Percentiles rank a stretch among this genome's conserved stretches.
These are phyloP conservation scores for Thozetella sp. DNA, from an alignment of 495 filamentous ascomycete species.

Conservation along the genomic window DNA sequence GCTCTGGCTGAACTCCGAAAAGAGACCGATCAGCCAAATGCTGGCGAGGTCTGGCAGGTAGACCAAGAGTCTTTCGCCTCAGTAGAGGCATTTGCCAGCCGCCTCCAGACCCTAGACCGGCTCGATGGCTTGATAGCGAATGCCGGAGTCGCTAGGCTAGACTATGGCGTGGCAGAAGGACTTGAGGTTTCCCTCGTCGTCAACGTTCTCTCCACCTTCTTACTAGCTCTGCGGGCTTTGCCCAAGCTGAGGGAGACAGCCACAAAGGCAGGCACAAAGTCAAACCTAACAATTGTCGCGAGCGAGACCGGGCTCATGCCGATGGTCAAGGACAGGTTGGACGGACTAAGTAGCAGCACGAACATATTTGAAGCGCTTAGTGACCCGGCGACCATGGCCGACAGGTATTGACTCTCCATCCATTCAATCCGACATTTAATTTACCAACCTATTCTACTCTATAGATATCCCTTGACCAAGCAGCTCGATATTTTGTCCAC, in stretches of 20 bases:
- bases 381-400: slow-evolving; percentile 21
- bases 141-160: background rate
- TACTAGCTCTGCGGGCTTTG: slow-evolving; percentile 37
- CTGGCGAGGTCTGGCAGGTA: background rate
- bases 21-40: background rate
- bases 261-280: background rate
- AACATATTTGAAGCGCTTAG: background rate
- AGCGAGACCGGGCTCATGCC: background rate
- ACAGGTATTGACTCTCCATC: slow-evolving; percentile 25
- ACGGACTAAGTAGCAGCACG: background rate
- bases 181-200: slow-evolving; percentile 10
- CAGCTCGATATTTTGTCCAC: slow-evolving; percentile 46
- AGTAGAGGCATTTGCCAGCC: background rate
- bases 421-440: slow-evolving; percentile 12
- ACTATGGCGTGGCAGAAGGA: background rate
- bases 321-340: background rate
- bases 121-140: background rate
- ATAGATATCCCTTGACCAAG: slow-evolving; percentile 42
- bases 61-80: background rate
- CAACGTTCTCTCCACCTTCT: slow-evolving; percentile 43
- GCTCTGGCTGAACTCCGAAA: background rate
- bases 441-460: slow-evolving; percentile 27
- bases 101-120: background rate
- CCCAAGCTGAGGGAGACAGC: slow-evolving; percentile 32
- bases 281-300: background rate